phyloP scores from a whole-genome alignment of 2,329 filamentous ascomycete species.

The Aspergillus ibericus region DNA sequence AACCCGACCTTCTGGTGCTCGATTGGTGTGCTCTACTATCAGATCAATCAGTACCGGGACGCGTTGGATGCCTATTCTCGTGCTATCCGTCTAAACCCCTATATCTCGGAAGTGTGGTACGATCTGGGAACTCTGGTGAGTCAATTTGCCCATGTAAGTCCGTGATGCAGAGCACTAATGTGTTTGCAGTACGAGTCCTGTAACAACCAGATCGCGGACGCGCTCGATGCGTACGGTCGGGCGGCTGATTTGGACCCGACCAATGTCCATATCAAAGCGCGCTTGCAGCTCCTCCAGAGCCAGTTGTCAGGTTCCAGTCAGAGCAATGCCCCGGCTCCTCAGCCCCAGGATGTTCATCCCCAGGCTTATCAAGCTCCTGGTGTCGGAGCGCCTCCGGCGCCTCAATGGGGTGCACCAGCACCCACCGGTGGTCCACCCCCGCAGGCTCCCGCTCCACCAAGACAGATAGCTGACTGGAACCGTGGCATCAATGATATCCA shows the following conservation, averaged over 20 bases:
- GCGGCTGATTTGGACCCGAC: conserved; percentile 90
- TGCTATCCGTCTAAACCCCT: conserved; percentile 92
- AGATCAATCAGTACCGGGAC: conserved; percentile 99
- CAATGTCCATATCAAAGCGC: conserved; percentile 95
- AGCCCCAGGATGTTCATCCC: conserved; percentile 93
- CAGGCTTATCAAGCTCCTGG: conserved; percentile 86
- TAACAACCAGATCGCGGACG: conserved; percentile 97
- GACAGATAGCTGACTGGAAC: conserved; percentile 61
- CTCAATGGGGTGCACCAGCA: conserved; percentile 83
- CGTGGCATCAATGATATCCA: conserved; percentile 76
- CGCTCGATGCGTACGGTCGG: conserved; percentile 90
- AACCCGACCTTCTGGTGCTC: conserved; percentile 99
- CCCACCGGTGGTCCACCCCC: conserved; percentile 47
- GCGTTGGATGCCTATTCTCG: conserved; percentile 96
- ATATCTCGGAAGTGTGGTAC: conserved; percentile 99
- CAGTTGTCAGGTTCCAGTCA: conserved; percentile 69
- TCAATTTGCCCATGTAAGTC: conserved; percentile 22
- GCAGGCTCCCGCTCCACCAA: conserved; percentile 65
- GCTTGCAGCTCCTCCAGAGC: conserved; percentile 82
- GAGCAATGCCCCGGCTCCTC: conserved; percentile 65
- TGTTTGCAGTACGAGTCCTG: conserved; percentile 82
- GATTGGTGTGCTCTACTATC: conserved; percentile 97
- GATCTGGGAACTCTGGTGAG: conserved; percentile 91
- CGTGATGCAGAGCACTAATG: conserved; percentile 1
- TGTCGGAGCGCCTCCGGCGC: conserved; percentile 78